Conservation (phyloP, 768 basidiomycete species). For the Xerocomellus chrysenteron region DNA sequence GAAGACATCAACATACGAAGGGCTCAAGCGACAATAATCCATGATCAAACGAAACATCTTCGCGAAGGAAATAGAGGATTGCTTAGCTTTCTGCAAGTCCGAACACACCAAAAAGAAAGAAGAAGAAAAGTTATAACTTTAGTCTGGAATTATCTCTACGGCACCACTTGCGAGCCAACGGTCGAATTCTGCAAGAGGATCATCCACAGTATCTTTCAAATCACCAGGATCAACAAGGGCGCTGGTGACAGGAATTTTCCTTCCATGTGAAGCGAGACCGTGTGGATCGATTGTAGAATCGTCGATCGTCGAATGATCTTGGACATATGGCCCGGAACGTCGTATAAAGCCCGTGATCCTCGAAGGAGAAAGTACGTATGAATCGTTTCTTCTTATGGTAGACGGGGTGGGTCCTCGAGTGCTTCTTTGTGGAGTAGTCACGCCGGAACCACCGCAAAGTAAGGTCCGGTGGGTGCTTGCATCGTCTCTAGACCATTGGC, state of each 20-base stretch:
- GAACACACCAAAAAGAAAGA: not conserved
- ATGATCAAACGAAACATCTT: not conserved
- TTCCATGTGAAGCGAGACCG: not conserved
- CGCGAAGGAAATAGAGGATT: not conserved
- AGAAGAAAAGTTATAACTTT: not conserved
- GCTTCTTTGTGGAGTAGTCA: not conserved
- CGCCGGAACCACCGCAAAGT: not conserved
- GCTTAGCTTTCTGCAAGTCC: not conserved
- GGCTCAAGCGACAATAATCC: not conserved
- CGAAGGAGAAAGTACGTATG: conserved; percentile 22
- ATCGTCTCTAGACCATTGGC: conserved; percentile 9
- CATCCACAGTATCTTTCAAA: conserved; percentile 25
- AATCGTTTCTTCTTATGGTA: conserved; percentile 2
- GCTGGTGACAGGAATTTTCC: not conserved
- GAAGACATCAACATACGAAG: not conserved
- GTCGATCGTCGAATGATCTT: not conserved
- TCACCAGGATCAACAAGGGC: not conserved
- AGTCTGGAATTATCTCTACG: conserved; percentile 48
- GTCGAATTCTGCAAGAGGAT: conserved; percentile 65
- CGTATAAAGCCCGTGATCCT: conserved; percentile 25
- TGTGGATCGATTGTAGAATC: not conserved
- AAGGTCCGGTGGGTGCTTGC: not conserved
- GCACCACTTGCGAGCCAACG: conserved; percentile 67
- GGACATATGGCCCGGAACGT: not conserved
- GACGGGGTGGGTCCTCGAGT: not conserved